phyloP scores from a whole-genome alignment of 2,329 filamentous ascomycete species.

The Lecanicillium sp. region DNA sequence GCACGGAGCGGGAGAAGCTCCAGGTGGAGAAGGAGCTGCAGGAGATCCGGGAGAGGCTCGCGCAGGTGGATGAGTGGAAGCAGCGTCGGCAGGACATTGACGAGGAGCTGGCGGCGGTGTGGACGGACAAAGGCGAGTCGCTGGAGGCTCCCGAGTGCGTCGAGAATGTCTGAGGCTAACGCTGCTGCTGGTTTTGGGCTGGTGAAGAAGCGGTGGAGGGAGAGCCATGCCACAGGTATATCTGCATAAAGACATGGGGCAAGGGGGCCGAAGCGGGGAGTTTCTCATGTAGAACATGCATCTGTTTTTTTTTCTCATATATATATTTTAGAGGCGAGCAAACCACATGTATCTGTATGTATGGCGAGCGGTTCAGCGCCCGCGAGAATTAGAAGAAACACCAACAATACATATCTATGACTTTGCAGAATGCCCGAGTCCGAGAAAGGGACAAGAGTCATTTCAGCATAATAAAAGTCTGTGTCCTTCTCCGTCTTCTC shows the following conservation, averaged over 20 bases:
- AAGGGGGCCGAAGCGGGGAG: neutral
- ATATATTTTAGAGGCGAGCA: neutral
- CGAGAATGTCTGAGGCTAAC: neutral
- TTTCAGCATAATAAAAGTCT: too few relatives aligned
- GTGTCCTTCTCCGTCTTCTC: neutral
- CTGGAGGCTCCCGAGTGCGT: constrained; percentile 42
- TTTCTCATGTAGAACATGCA: constrained; percentile 5
- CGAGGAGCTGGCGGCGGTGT: constrained; percentile 62
- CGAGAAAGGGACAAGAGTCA: too few relatives aligned
- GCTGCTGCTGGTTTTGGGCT: too few relatives aligned
- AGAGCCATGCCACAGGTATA: neutral
- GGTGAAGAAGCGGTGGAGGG: constrained; percentile 5
- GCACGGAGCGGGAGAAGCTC: constrained; percentile 87
- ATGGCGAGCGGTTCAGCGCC: neutral
- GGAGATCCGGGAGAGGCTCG: constrained; percentile 72
- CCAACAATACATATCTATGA: constrained; percentile 1
- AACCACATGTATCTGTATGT: constrained; percentile 6
- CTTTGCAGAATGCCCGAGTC: too few relatives aligned
- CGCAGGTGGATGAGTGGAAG: constrained; percentile 82
- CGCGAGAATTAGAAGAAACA: constrained; percentile 2
- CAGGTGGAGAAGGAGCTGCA: constrained; percentile 86
- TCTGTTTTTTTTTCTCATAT: too few relatives aligned
- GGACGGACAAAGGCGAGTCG: constrained; percentile 47
- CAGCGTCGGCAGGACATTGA: constrained; percentile 74
- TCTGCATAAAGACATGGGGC: neutral